Evolutionary conservation across 352 stramenopile genomes (phyloP), one percentile per base, ranked within the genome.

Genomic region (Thalassiosira exigua): DNA sequence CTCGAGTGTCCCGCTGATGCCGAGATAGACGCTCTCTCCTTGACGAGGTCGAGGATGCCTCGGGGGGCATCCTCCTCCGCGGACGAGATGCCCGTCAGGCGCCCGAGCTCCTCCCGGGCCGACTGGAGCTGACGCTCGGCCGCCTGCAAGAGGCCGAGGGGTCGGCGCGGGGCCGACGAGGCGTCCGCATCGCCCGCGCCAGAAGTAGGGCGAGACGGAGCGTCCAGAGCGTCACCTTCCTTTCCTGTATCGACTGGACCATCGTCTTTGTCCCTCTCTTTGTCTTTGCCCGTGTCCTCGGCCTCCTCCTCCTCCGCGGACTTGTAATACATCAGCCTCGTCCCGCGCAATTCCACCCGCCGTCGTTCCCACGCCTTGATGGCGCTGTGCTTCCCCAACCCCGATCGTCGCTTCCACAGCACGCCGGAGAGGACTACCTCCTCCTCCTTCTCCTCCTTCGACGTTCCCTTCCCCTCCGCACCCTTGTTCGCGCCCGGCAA

Each of bases 351-450:
- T n/a, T 90, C 80, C 2, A 93, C 66, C 14, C 79, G 72, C 56
- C 86, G 71, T 29, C 66, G 65, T 79, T 93, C 88, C 88, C 88
- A 93, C 11, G 81, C 72, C 50, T 84, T 80, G 9, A 52, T 82
- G 17, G 75, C 62, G 42, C 69, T 83, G 50, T 81, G 88, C 44
- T 92, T 93, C 4, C 86, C 88, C 1, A 90, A 73, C 19, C 86
- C 86, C 50, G 76, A 87, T 21, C 88, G 68, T 58, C 85, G 69
- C 75, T 93, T 93, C 85, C 85, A 93, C 21, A 91, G 66, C 33
- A 89, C 78, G 33, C 62, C 69, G 11, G 76, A 88, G 19, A 92
- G 60, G 41, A 27, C 4, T 33, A 72, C 41, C 12, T 30, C 19
- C 22, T 70, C 50, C 22, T 68, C 29, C 19, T 64, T 11, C 2